Evolutionary conservation across 371 early-diverging fungal species (phyloP).

Genomic region (Circinella minor): DNA sequence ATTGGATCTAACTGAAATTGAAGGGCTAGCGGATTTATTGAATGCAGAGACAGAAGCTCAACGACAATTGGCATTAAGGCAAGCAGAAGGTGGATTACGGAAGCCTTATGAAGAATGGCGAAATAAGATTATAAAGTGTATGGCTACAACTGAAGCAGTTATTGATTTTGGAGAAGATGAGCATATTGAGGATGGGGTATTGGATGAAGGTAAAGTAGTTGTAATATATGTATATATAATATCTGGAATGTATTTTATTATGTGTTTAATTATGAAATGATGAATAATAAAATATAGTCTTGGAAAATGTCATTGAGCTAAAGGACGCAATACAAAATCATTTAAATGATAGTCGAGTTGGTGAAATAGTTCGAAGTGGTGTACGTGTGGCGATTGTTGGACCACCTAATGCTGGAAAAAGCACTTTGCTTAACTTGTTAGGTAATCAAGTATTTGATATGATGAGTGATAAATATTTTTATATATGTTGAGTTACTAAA

Average conservation of each 20-base stretch:
- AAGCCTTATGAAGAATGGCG: conserved; percentile 73
- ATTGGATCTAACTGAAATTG: conserved; percentile 78
- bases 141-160: conserved; percentile 76
- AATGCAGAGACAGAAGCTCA: conserved; percentile 88
- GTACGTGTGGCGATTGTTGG: conserved; percentile 78
- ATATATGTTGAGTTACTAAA: background rate
- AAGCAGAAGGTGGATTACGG: conserved; percentile 73
- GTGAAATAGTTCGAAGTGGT: conserved; percentile 78
- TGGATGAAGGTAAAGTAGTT: conserved; percentile 48
- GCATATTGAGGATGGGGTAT: conserved; percentile 74
- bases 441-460: conserved; percentile 35
- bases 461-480: background rate
- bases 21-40: conserved; percentile 80
- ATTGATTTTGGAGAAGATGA: conserved; percentile 91
- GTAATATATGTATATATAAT: background rate
- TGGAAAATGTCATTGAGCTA: conserved; percentile 21
- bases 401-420: conserved; percentile 86
- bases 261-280: background rate
- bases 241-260: too few relatives aligned
- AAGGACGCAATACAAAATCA: conserved; percentile 52
- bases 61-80: conserved; percentile 69
- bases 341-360: conserved; percentile 68
- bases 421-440: conserved; percentile 73
- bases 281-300: conserved; percentile 7
- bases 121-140: conserved; percentile 56